These are phyloP conservation scores for Aspergillus nidulans DNA, from an alignment of 495 filamentous ascomycete species.

Conservation along the genomic window DNA sequence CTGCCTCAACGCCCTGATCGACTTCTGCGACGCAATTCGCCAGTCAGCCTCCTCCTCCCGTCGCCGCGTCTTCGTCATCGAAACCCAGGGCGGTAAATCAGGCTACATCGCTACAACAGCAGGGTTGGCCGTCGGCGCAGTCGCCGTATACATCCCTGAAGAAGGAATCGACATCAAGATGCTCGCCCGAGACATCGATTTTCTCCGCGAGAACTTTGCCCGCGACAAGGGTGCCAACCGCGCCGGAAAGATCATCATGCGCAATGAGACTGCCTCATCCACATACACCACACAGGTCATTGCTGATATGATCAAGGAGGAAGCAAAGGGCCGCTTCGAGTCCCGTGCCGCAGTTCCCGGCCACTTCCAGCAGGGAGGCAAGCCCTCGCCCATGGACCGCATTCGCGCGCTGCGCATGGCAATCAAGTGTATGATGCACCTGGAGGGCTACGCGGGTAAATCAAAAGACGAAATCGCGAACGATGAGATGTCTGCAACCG, in stretches of 20 bases:
- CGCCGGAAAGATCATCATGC: constrained; percentile 88
- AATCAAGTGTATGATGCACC: constrained; percentile 83
- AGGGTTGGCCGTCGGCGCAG: constrained; percentile 81
- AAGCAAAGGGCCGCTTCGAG: constrained; percentile 88
- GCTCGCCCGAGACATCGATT: constrained; percentile 85
- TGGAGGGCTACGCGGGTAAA: constrained; percentile 70
- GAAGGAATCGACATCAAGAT: constrained; percentile 93
- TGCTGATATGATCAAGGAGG: constrained; percentile 91
- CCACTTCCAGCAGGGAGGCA: constrained; percentile 94
- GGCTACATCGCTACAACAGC: constrained; percentile 92
- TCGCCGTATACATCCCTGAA: constrained; percentile 97
- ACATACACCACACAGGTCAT: constrained; percentile 91
- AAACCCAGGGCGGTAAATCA: constrained; percentile 92
- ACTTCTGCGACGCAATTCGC: constrained; percentile 95
- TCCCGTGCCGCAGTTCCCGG: constrained; percentile 90
- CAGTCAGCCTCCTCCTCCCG: constrained; percentile 93
- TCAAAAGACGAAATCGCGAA: constrained; percentile 62
- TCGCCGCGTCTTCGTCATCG: constrained; percentile 92
- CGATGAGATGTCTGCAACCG: constrained; percentile 65
- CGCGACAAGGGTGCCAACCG: constrained; percentile 85
- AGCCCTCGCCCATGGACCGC: constrained; percentile 92
- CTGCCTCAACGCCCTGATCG: constrained; percentile 91
- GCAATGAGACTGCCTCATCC: constrained; percentile 86
- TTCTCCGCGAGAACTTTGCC: constrained; percentile 79
- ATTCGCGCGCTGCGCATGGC: constrained; percentile 87